These are phyloP conservation scores for Moniliophthora roreri DNA, from an alignment of 1,284 basidiomycete genomes.

Conservation along the genomic window DNA sequence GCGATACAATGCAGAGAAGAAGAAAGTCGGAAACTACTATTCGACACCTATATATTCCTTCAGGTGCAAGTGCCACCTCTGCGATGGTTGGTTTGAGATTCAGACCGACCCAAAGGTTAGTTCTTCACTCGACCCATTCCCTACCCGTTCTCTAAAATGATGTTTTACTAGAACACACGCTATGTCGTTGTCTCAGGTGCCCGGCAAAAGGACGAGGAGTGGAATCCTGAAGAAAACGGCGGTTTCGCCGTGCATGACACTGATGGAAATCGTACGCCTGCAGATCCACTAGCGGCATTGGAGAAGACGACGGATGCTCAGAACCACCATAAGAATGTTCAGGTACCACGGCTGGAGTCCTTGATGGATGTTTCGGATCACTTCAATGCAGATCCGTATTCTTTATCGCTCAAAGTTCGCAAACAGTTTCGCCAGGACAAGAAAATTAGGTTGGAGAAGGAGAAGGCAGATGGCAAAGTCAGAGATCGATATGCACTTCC, in stretches of 20 bases:
- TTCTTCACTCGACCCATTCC: not conserved
- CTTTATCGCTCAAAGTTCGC: constrained; percentile 71
- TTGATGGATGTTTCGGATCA: constrained; percentile 74
- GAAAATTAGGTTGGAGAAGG: constrained; percentile 49
- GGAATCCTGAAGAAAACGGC: constrained; percentile 95
- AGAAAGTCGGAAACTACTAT: constrained; percentile 94
- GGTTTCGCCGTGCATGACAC: constrained; percentile 88
- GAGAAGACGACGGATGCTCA: constrained; percentile 86
- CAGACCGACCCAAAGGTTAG: constrained; percentile 93
- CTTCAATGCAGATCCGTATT: constrained; percentile 83
- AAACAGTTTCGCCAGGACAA: constrained; percentile 86
- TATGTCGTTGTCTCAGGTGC: constrained; percentile 94
- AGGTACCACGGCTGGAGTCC: constrained; percentile 75
- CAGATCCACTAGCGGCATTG: constrained; percentile 83
- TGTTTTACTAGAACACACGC: constrained; percentile 79
- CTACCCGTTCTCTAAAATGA: not conserved
- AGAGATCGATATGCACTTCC: not conserved
- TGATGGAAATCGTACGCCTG: constrained; percentile 59
- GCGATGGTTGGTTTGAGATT: constrained; percentile 93
- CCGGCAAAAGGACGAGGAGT: constrained; percentile 88
- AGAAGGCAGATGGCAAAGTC: not conserved
- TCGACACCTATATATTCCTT: constrained; percentile 94
- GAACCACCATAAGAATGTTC: constrained; percentile 67
- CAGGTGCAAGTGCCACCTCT: constrained; percentile 95
- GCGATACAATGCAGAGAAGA: constrained; percentile 98